A percentile compares a stretch with the other conserved stretches of the same genome.
These are phyloP conservation scores for Tirmania nivea DNA, from an alignment of 495 filamentous ascomycete species.

Conservation along the genomic window DNA sequence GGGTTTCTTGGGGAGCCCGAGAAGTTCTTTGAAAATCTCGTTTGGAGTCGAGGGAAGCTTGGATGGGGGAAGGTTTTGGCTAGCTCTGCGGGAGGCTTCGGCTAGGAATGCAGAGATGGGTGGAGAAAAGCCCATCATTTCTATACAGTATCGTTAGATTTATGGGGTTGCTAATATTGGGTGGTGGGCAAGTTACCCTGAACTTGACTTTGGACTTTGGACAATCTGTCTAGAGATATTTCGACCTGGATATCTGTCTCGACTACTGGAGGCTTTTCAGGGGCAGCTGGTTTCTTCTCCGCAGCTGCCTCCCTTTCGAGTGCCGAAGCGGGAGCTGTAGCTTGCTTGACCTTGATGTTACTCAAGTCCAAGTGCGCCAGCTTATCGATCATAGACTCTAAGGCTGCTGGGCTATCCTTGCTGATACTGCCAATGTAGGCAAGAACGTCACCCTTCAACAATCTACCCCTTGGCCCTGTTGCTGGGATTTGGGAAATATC, in stretches of 20 bases:
- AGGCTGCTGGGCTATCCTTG: constrained; percentile 42
- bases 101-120: constrained; percentile 73
- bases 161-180: background rate
- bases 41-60: constrained; percentile 42
- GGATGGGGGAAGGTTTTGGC: constrained; percentile 55
- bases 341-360: constrained; percentile 66
- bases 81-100: constrained; percentile 63
- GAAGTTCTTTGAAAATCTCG: constrained; percentile 72
- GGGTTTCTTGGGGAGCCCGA: constrained; percentile 38
- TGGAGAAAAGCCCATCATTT: constrained; percentile 48
- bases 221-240: constrained; percentile 53
- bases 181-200: constrained; percentile 24
- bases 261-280: constrained; percentile 26
- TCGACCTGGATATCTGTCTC: constrained; percentile 21
- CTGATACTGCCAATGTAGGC: constrained; percentile 65
- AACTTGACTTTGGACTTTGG: constrained; percentile 59
- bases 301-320: constrained; percentile 20
- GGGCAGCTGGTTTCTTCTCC: constrained; percentile 17
- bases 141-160: constrained; percentile 3
- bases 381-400: constrained; percentile 46
- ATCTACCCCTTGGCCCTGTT: constrained; percentile 68
- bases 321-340: constrained; percentile 27
- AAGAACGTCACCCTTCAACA: constrained; percentile 89
- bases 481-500: constrained; percentile 61
- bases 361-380: constrained; percentile 72